Base-by-base conservation (phyloP, 2,329 filamentous ascomycete genomes). In the Epichloe typhina region DNA sequence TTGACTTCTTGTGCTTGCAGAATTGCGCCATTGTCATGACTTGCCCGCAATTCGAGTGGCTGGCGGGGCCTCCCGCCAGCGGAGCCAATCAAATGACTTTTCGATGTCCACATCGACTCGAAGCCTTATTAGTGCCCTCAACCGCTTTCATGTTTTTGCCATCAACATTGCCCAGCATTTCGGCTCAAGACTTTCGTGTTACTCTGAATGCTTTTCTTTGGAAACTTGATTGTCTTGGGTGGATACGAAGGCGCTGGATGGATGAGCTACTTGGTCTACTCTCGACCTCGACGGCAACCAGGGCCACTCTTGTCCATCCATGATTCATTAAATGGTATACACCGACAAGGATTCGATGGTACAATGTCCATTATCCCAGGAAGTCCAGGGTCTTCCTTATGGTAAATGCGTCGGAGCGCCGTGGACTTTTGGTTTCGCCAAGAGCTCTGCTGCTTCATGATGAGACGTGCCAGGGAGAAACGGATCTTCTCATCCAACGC, bases 11-110 rank as follows among this genome's bases (percentile, higher is more conserved):
- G 47, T 38, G 39, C 37, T 39, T 42, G 38, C 8, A 5, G 33
- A 41, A 51, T 51, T 47, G 46, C 50, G 46, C 50, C 45, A 51
- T 51, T 51, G 21, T 15, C 33, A 31, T 19, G 46, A 45, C 36
- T 39, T 39, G 38, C n/a, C 23, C 26, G 13, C 42, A 45, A 45
- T 31, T 45, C 5, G 42, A 8, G 42, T 21, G 13, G 13, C 11
- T 45, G 26, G 41, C 26, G 23, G 42, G 11, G 21, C 42, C 12
- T n/a, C 26, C 21, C n/a, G 15, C 11, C 12, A 26, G 17, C 21
- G 4, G 8, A 13, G 13, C 42, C 42, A 45, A 35, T 45, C 42
- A 45, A 12, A 15, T 35, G 9, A n/a, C 26, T n/a, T 6, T 23
- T 45, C 33, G 6, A n/a, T 44, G 39, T 12, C 5, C n/a, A 12